phyloP scores from a whole-genome alignment of 306 rosid species.

The Spatholobus suberectus region DNA sequence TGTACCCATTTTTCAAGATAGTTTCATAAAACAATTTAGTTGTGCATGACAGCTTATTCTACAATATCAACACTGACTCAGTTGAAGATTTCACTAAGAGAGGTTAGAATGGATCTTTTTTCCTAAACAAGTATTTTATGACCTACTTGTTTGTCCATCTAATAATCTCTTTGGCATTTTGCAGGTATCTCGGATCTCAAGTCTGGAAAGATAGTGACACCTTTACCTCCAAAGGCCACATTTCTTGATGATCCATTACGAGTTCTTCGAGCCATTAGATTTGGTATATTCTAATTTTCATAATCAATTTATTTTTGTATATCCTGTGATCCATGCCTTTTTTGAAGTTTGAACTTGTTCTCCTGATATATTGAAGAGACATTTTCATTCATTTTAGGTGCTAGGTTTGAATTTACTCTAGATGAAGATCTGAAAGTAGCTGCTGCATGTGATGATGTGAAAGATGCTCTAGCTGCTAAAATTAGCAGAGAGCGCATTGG shows the following conservation, averaged over 20 bases:
- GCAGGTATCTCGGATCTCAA: conserved; percentile 82
- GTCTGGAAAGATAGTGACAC: conserved; percentile 90
- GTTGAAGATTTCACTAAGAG: conserved; percentile 89
- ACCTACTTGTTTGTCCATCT: conserved; percentile 23
- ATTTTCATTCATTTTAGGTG: conserved; percentile 61
- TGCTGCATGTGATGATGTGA: conserved; percentile 85
- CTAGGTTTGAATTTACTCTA: conserved; percentile 78
- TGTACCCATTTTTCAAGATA: conserved; percentile 19
- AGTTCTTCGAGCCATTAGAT: conserved; percentile 95
- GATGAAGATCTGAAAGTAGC: conserved; percentile 87
- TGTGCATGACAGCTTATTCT: conserved; percentile 76
- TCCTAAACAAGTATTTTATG: conserved; percentile 28
- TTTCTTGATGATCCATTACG: conserved; percentile 95
- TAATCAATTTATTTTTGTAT: background rate
- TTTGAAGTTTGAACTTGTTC: conserved; percentile 3
- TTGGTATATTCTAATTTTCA: conserved; percentile 56
- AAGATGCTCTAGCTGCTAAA: conserved; percentile 81
- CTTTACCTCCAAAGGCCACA: conserved; percentile 81
- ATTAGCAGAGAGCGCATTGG: conserved; percentile 95
- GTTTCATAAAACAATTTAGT: conserved; percentile 32
- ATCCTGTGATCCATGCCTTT: conserved; percentile 4
- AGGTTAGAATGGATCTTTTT: conserved; percentile 59
- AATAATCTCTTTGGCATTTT: conserved; percentile 30
- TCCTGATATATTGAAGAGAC: conserved; percentile 27
- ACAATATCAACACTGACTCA: conserved; percentile 75